These are phyloP conservation scores for Bryoglossum gracile DNA, from an alignment of 495 filamentous ascomycete genomes.

Conservation along the genomic window DNA sequence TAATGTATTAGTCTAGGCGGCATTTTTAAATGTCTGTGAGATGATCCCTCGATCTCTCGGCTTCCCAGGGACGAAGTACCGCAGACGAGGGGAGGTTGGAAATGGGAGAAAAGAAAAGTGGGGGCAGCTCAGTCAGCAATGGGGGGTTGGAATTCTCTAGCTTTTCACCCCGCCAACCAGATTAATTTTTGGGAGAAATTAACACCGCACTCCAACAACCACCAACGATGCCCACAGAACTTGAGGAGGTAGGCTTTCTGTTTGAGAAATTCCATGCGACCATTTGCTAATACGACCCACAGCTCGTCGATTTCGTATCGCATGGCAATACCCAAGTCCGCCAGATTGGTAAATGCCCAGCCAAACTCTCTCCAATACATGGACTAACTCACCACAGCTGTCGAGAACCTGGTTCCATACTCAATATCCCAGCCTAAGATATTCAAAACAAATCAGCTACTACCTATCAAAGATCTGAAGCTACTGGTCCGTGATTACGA, in stretches of 20 bases:
- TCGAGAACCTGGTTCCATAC: slow-evolving; percentile 80
- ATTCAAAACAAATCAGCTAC: slow-evolving; percentile 75
- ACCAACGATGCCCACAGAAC: slow-evolving; percentile 68
- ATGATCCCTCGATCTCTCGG: too few relatives aligned
- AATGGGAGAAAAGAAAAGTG: too few relatives aligned
- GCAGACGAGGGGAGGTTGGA: too few relatives aligned
- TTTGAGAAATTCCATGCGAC: not conserved
- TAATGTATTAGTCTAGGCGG: too few relatives aligned
- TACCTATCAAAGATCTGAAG: slow-evolving; percentile 81
- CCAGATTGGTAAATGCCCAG: slow-evolving; percentile 54
- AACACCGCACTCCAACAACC: too few relatives aligned
- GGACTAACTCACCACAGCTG: slow-evolving; percentile 43
- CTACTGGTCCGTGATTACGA: slow-evolving; percentile 65
- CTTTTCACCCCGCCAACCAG: too few relatives aligned
- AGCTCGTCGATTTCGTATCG: slow-evolving; percentile 90
- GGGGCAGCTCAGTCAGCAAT: too few relatives aligned
- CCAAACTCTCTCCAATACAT: not conserved
- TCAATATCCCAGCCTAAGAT: slow-evolving; percentile 67
- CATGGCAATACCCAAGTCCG: slow-evolving; percentile 83
- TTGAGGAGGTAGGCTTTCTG: slow-evolving; percentile 63
- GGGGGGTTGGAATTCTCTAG: too few relatives aligned
- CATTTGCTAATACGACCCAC: slow-evolving; percentile 13
- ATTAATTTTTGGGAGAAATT: too few relatives aligned
- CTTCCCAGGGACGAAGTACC: too few relatives aligned
- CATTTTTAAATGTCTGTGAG: too few relatives aligned